Base-by-base conservation (phyloP, 768 basidiomycete genomes). In the Lactifluus pinguis region DNA sequence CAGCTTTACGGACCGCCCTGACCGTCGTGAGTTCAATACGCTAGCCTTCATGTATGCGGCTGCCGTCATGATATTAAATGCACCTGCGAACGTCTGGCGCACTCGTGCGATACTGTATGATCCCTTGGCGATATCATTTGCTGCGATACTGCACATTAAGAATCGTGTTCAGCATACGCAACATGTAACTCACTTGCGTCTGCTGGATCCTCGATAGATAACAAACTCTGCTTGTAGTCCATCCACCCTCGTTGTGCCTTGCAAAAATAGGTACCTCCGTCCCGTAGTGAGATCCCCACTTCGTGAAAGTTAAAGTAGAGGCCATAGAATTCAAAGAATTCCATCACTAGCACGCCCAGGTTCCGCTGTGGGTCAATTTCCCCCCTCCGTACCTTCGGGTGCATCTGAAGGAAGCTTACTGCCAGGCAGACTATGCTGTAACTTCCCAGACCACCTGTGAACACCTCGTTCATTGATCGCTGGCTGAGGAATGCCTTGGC, bases 291-390 rank as follows among this genome's bases (percentile, higher is more conserved):
- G 64, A 99, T 91, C 9, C 95, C 95, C 17, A 87, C 84, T 68
- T 90, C 85, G 56, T 87, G 83, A 66, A 92, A 97, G 72, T 95
- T 94, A 80, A 98, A 98, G 71, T 85, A 84, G 52, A 80, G 77
- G 15, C 95, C 95, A 71, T 98, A 98, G 13, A 95, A 78, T 76
- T 98, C 95, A 69, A 98, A 97, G 71, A 98, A 98, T 73, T 99
- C 97, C 78, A 98, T 83, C 49, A 97, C 80, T 57, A 99, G 75
- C n/a, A 95, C 89, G 2, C 97, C 97, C 10, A 98, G 78, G 69
- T 98, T 98, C 67, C 82, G 78, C 65, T 85, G 83, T 0, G 93
- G 83, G 66, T 95, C 85, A 32, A 99, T 91, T 72, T 95, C 91
- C 0, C 85, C 89, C 57, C 83, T 73, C 44, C 95, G 85, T 61